phyloP scores from a whole-genome alignment of 2,329 filamentous ascomycete species.

The Colletotrichum eleusines region DNA sequence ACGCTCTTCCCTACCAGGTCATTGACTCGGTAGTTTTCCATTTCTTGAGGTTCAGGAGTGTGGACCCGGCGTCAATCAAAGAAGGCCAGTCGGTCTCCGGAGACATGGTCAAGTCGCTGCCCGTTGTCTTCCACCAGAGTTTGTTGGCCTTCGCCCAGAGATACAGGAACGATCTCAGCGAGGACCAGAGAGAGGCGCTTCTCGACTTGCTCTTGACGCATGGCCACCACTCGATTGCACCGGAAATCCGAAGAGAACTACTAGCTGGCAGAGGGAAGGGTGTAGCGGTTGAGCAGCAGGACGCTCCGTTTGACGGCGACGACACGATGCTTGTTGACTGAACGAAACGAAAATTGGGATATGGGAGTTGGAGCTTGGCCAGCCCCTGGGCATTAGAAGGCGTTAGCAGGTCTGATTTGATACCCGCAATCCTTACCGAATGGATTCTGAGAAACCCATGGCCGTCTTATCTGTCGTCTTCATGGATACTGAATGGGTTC shows the following conservation, averaged over 20 bases:
- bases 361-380: slow-evolving; percentile 38
- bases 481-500: neutral
- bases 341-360: slow-evolving; percentile 42
- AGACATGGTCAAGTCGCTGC: slow-evolving; percentile 73
- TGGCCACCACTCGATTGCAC: slow-evolving; percentile 89
- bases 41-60: slow-evolving; percentile 87
- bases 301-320: slow-evolving; percentile 75
- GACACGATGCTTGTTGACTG: slow-evolving; percentile 88
- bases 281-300: slow-evolving; percentile 72
- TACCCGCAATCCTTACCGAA: slow-evolving; percentile 42
- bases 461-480: neutral
- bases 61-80: slow-evolving; percentile 69
- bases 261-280: slow-evolving; percentile 89
- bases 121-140: slow-evolving; percentile 97
- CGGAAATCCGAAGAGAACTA: slow-evolving; percentile 90
- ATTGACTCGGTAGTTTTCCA: slow-evolving; percentile 96
- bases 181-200: slow-evolving; percentile 92
- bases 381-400: slow-evolving; percentile 39
- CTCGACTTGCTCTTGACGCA: slow-evolving; percentile 87
- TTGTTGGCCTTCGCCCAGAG: slow-evolving; percentile 92
- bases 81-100: slow-evolving; percentile 59
- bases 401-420: slow-evolving; percentile 43
- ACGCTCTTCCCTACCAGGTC: slow-evolving; percentile 93
- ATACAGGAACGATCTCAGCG: slow-evolving; percentile 95
- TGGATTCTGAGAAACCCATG: slow-evolving; percentile 35